Evolutionary conservation across 2,329 filamentous ascomycete genomes (phyloP), one percentile per base, ranked within the genome.

Genomic region (Aureobasidium namibiae): DNA sequence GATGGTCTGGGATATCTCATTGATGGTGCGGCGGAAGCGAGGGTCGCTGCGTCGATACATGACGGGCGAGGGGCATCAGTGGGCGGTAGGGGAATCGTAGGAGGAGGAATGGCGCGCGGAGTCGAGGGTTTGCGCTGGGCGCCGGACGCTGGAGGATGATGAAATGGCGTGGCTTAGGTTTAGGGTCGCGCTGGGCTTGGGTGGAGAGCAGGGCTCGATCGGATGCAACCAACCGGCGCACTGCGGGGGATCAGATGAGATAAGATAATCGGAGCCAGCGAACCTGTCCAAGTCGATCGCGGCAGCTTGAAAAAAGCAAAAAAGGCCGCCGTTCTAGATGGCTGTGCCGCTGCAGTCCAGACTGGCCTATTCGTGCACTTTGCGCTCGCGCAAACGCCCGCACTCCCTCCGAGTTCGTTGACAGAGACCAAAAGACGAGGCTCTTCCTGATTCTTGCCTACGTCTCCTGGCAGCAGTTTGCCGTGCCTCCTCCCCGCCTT

Each of bases 21-120:
- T 95, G 82, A 95, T 90, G 67, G 89, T 90, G 74, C 95, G 91
- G 65, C 92, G 90, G 73, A 96, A 85, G 68, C 92, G 89, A 62
- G 92, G 92, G 74, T 96, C 92, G 69, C 75, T 78, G 68, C 80
- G 78, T 65, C 81, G 79, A 73, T 84, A 85, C 80, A 83, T 84
- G 65, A 63, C 33, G 50, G 41, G 10, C 41, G 31, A 18, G 4
- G 45, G 33, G 54, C 52, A 56, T 56, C 13, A 45, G 52, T 44
- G 52, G n/a, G 39, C 36, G 11, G 29, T 6, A 14, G 29, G 3
- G 41, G 16, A 18, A 26, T 39, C 11, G 34, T 42, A 42, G 36
- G 24, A 53, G 24, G 8, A 42, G 41, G 26, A 23, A 33, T 18
- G 26, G 34, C 50, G 18, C 14, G 23, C 16, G 36, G 18, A 42